Conservation (phyloP, 2,329 filamentous ascomycete genomes). For the Macrophomina phaseolina region DNA sequence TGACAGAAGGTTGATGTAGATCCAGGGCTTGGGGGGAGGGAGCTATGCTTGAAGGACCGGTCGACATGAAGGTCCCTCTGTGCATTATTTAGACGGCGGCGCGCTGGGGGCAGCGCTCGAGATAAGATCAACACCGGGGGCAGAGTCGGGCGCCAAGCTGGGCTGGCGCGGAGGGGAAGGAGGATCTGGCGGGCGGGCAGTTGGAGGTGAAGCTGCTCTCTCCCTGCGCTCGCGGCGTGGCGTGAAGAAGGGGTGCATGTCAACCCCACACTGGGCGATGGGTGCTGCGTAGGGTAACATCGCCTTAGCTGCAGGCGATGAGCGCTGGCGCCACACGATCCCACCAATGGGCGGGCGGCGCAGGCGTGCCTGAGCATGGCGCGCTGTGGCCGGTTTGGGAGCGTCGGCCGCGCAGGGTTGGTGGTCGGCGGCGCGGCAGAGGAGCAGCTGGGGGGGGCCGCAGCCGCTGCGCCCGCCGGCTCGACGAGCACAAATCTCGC, state of each 20-base stretch:
- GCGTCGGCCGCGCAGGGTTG: constrained; percentile 10
- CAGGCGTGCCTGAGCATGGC: constrained; percentile 17
- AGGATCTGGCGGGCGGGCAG: constrained; percentile 23
- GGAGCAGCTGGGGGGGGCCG: constrained; percentile 10
- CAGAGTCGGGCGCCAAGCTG: constrained; percentile 1
- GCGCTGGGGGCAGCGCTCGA: constrained; percentile 2
- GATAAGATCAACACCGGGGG: constrained; percentile 23
- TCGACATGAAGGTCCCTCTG: background rate
- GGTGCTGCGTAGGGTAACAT: constrained; percentile 25
- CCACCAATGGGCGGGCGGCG: constrained; percentile 8
- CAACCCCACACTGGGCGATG: constrained; percentile 17
- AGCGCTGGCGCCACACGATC: constrained; percentile 18
- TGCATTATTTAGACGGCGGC: constrained; percentile 22
- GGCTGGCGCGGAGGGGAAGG: constrained; percentile 17
- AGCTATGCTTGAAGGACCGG: constrained; percentile 13
- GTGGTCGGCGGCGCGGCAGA: constrained; percentile 5
- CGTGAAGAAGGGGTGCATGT: constrained; percentile 27
- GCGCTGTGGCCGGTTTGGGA: constrained; percentile 12
- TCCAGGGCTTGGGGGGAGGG: constrained; percentile 14
- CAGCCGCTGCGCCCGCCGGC: constrained; percentile 18
- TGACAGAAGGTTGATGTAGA: constrained; percentile 1
- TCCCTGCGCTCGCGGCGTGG: constrained; percentile 21
- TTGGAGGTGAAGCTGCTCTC: constrained; percentile 2
- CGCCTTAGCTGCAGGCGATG: constrained; percentile 20
- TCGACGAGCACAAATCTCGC: constrained; percentile 19